Conservation (phyloP, 352 stramenopile genomes). For the Phytophthora fragariaefolia region DNA sequence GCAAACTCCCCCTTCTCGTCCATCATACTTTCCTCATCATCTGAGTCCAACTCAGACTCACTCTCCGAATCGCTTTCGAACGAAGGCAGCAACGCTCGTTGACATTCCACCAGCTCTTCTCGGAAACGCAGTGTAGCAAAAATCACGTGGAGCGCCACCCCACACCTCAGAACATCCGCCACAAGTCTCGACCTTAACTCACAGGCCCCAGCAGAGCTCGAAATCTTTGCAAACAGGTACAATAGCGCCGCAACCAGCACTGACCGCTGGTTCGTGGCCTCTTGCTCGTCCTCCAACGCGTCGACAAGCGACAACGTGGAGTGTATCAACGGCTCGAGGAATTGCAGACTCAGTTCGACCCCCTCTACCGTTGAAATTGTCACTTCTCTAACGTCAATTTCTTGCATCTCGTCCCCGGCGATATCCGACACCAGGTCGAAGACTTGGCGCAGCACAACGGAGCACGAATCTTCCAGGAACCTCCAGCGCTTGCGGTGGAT, state of each 20-base stretch:
- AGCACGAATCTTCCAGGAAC: constrained; percentile 74
- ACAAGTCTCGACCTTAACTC: constrained; percentile 35
- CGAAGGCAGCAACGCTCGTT: constrained; percentile 46
- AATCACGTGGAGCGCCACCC: constrained; percentile 48
- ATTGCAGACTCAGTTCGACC: constrained; percentile 32
- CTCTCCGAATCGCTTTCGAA: constrained; percentile 43
- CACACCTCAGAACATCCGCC: constrained; percentile 34
- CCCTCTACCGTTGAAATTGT: constrained; percentile 20
- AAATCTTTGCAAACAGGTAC: constrained; percentile 38
- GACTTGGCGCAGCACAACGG: constrained; percentile 48
- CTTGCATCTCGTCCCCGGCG: constrained; percentile 10
- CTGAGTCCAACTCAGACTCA: constrained; percentile 32
- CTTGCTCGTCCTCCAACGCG: constrained; percentile 24
- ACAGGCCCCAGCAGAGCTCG: not conserved
- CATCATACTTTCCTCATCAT: constrained; percentile 36
- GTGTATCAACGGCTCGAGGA: constrained; percentile 43
- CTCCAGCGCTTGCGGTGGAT: constrained; percentile 69
- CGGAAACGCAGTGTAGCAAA: constrained; percentile 61
- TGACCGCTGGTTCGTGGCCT: constrained; percentile 27
- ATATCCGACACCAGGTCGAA: constrained; percentile 14
- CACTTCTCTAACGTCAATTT: not conserved
- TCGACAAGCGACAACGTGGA: constrained; percentile 20
- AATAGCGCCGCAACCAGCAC: constrained; percentile 50
- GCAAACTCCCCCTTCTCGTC: constrained; percentile 21
- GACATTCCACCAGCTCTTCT: constrained; percentile 55